Conservation (phyloP, 2,329 filamentous ascomycete species). For the Alternaria solani region DNA sequence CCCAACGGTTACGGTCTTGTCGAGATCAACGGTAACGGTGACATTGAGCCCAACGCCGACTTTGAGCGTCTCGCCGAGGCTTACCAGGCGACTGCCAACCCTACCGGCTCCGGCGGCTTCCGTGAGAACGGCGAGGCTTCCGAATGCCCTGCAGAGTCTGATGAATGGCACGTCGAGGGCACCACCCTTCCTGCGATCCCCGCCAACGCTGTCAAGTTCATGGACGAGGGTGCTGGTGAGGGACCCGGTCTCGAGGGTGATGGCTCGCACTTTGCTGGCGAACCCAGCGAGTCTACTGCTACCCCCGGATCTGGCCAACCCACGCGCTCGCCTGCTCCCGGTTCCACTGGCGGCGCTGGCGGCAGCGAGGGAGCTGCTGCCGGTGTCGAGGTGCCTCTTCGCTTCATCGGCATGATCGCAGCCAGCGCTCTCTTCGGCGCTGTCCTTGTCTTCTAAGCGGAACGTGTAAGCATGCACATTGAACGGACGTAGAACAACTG, state of each 20-base stretch:
- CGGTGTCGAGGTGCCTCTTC: slow-evolving; percentile 38
- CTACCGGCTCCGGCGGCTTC: slow-evolving; percentile 65
- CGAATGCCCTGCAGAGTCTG: slow-evolving; percentile 62
- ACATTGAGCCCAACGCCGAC: slow-evolving; percentile 67
- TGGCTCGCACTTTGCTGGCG: slow-evolving; percentile 49
- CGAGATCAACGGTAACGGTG: slow-evolving; percentile 61
- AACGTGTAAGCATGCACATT: slow-evolving; percentile 9
- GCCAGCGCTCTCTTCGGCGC: slow-evolving; percentile 45
- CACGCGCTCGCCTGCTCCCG: slow-evolving; percentile 31
- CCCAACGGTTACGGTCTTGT: slow-evolving; percentile 79
- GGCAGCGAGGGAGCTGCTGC: slow-evolving; percentile 27
- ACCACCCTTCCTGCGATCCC: slow-evolving; percentile 66
- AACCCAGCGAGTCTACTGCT: slow-evolving; percentile 39
- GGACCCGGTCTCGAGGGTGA: slow-evolving; percentile 63
- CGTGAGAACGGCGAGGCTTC: slow-evolving; percentile 62
- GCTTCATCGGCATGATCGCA: slow-evolving; percentile 40
- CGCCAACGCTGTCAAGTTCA: slow-evolving; percentile 61
- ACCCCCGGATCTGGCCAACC: slow-evolving; percentile 40
- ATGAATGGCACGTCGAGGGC: slow-evolving; percentile 64
- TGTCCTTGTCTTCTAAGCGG: slow-evolving; percentile 40
- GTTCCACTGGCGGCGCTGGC: slow-evolving; percentile 15
- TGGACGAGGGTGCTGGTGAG: slow-evolving; percentile 65
- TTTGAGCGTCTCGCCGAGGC: slow-evolving; percentile 66
- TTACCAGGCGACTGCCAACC: slow-evolving; percentile 60
- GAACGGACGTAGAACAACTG: slow-evolving; percentile 12